These are phyloP conservation scores for Trichothecium sympodiale DNA, from an alignment of 2,329 filamentous ascomycete species.

Conservation along the genomic window DNA sequence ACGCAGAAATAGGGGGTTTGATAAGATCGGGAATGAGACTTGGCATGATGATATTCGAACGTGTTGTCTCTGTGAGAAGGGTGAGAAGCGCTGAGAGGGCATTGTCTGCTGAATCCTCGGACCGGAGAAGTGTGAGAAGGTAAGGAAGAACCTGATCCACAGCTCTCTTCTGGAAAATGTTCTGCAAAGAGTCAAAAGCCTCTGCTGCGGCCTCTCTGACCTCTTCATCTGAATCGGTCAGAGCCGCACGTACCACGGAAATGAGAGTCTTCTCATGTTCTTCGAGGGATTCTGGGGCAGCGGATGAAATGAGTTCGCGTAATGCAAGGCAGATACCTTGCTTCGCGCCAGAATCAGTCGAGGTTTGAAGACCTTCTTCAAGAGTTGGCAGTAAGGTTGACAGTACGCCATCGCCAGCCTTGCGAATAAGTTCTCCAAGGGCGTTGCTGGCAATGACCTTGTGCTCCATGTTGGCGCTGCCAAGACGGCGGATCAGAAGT, in stretches of 20 bases:
- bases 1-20: slow-evolving; percentile 78
- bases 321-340: slow-evolving; percentile 97
- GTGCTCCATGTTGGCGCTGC: slow-evolving; percentile 95
- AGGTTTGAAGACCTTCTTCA: slow-evolving; percentile 79
- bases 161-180: slow-evolving; percentile 84
- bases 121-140: slow-evolving; percentile 79
- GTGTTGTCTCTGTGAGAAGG: slow-evolving; percentile 81
- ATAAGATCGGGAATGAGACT: slow-evolving; percentile 92
- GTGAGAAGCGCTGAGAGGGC: slow-evolving; percentile 88
- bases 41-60: slow-evolving; percentile 92
- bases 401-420: slow-evolving; percentile 88
- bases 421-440: slow-evolving; percentile 90
- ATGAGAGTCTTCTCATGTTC: slow-evolving; percentile 94
- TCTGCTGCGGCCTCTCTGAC: slow-evolving; percentile 94
- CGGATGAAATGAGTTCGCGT: slow-evolving; percentile 83
- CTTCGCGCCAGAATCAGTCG: slow-evolving; percentile 83
- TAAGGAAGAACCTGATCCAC: slow-evolving; percentile 92
- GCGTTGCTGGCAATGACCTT: slow-evolving; percentile 98
- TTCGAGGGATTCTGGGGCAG: slow-evolving; percentile 77
- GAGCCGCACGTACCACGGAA: slow-evolving; percentile 81
- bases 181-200: slow-evolving; percentile 90
- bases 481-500: slow-evolving; percentile 84
- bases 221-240: slow-evolving; percentile 81
- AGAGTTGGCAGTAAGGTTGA: slow-evolving; percentile 80
- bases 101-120: slow-evolving; percentile 79